Evolutionary conservation across 2,329 filamentous ascomycete genomes (phyloP).

Genomic region (Sarocladium kiliense): DNA sequence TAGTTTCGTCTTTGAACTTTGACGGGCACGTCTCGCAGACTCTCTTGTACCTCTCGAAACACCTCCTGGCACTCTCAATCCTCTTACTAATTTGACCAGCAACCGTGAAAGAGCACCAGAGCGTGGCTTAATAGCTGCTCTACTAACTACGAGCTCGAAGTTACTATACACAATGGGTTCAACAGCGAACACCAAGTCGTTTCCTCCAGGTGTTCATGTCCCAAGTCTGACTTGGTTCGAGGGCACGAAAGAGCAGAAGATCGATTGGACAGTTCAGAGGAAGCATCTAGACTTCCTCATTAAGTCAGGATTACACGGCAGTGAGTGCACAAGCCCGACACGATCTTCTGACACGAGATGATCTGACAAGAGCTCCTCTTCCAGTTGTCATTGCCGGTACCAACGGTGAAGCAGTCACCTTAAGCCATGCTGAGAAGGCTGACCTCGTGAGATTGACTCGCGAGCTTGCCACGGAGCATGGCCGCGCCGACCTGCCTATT

Average conservation of each 20-base stretch:
- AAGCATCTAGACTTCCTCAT: slow-evolving; percentile 49
- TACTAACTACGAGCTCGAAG: no score
- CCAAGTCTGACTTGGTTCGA: slow-evolving; percentile 52
- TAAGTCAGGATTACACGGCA: slow-evolving; percentile 45
- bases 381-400: slow-evolving; percentile 64
- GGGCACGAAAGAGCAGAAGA: slow-evolving; percentile 40
- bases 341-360: no score
- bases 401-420: slow-evolving; percentile 69
- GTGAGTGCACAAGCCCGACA: slow-evolving; percentile 18
- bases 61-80: no score
- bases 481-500: slow-evolving; percentile 52
- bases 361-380: no score
- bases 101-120: no score
- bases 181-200: slow-evolving; percentile 24
- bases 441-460: slow-evolving; percentile 57
- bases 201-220: slow-evolving; percentile 50
- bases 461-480: no score
- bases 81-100: no score
- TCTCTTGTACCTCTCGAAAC: no score
- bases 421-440: slow-evolving; percentile 58
- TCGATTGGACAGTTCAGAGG: slow-evolving; percentile 50
- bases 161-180: no score
- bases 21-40: no score
- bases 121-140: no score
- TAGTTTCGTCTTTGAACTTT: no score